Conservation (phyloP, 2,329 filamentous ascomycete species). For the Fusarium sp. region DNA sequence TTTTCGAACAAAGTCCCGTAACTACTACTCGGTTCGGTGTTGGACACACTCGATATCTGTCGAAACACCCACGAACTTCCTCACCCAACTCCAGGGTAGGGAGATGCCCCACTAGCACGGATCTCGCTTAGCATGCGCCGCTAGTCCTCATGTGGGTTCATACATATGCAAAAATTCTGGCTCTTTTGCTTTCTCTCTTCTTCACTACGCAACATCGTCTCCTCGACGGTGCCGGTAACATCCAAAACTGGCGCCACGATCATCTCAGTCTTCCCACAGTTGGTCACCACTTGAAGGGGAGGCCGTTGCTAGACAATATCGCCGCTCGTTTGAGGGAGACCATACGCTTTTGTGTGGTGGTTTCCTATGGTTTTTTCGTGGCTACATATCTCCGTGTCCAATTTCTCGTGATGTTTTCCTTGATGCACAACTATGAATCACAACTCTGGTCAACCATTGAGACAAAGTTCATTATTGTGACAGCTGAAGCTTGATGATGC, state of each 20-base stretch:
- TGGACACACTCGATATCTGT: neutral
- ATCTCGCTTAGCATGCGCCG: constrained; percentile 19
- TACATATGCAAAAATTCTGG: constrained; percentile 21
- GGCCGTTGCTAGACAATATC: constrained; percentile 50
- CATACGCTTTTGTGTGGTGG: constrained; percentile 52
- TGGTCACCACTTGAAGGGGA: constrained; percentile 31
- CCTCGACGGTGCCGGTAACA: constrained; percentile 37
- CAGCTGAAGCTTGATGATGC: neutral
- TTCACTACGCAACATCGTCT: constrained; percentile 47
- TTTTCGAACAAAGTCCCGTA: neutral
- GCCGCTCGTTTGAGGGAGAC: constrained; percentile 58
- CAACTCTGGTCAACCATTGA: neutral
- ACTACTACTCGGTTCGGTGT: neutral
- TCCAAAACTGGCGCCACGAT: constrained; percentile 39
- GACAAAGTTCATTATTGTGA: neutral
- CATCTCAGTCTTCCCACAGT: constrained; percentile 39
- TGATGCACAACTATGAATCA: neutral
- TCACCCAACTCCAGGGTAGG: neutral
- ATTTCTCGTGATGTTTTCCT: neutral
- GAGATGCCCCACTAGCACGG: neutral
- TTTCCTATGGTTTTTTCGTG: constrained; percentile 55
- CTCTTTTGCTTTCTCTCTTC: constrained; percentile 15
- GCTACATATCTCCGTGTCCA: constrained; percentile 47
- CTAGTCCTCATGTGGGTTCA: constrained; percentile 5
- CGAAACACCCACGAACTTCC: neutral